Evolutionary conservation across 1,284 basidiomycete species (phyloP).

Genomic region (Pholiota adiposa): DNA sequence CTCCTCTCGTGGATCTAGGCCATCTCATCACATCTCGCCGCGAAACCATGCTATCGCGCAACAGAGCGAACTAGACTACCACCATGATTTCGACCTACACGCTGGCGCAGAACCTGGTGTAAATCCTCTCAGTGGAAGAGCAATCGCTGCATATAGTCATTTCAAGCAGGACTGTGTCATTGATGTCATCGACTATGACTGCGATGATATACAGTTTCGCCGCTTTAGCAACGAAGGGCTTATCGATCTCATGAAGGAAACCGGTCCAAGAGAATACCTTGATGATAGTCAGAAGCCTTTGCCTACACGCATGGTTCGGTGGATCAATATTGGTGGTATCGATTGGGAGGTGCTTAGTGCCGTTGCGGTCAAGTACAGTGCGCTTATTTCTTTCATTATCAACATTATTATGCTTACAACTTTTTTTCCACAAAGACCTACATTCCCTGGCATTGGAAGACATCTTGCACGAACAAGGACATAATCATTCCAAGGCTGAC

Average conservation of each 20-base stretch:
- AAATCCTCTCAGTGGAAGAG: slow-evolving; percentile 53
- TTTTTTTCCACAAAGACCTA: slow-evolving; percentile 33
- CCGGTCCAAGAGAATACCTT: not conserved
- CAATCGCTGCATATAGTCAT: slow-evolving; percentile 52
- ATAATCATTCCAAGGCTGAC: slow-evolving; percentile 70
- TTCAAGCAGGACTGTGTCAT: slow-evolving; percentile 64
- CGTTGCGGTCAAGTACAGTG: slow-evolving; percentile 65
- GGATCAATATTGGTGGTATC: slow-evolving; percentile 73
- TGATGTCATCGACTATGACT: slow-evolving; percentile 64
- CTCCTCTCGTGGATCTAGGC: not conserved
- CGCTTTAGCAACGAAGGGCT: slow-evolving; percentile 63
- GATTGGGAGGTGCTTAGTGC: slow-evolving; percentile 74
- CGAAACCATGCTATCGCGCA: not conserved
- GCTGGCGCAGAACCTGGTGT: slow-evolving; percentile 68
- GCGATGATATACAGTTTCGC: slow-evolving; percentile 50
- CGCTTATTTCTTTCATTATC: slow-evolving; percentile 20
- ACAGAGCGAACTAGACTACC: slow-evolving; percentile 1
- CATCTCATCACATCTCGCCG: not conserved
- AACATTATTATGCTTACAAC: not conserved
- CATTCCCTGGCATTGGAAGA: slow-evolving; percentile 76
- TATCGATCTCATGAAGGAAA: slow-evolving; percentile 46
- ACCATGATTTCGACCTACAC: slow-evolving; percentile 23
- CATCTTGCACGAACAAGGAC: slow-evolving; percentile 59
- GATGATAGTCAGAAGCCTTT: slow-evolving; percentile 24
- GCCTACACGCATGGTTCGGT: slow-evolving; percentile 62